A percentile compares a stretch with the other conserved stretches of the same genome.
These are phyloP conservation scores for Closterium sp. DNA, from an alignment of 139 green algal genomes.

Conservation along the genomic window DNA sequence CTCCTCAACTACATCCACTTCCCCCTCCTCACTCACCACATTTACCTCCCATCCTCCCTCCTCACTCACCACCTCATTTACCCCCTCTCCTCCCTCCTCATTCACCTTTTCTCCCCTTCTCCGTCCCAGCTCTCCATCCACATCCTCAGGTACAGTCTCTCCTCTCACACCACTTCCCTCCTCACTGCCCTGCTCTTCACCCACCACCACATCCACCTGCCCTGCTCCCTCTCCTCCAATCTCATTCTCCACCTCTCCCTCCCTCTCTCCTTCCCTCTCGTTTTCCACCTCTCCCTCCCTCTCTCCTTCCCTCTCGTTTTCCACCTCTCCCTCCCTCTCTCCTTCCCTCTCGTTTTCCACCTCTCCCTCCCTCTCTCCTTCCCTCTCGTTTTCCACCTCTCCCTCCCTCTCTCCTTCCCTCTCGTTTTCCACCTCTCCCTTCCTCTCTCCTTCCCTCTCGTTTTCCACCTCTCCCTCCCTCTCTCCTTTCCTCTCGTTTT, in stretches of 20 bases:
- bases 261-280: background rate
- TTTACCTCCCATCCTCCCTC: no score
- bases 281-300: background rate
- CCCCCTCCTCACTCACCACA: no score
- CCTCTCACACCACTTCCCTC: background rate
- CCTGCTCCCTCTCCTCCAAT: background rate
- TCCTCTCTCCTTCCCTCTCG: background rate
- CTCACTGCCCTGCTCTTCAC: background rate
- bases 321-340: constrained; percentile 10
- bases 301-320: background rate
- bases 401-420: background rate
- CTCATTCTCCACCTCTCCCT: background rate
- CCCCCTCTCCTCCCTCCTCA: background rate
- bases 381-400: constrained; percentile 21
- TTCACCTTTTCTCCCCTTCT: background rate
- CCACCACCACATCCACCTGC: background rate
- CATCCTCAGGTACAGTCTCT: background rate
- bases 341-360: constrained; percentile 24
- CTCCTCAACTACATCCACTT: no score
- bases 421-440: background rate
- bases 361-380: constrained; percentile 29
- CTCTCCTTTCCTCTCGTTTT: background rate
- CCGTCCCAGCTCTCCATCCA: background rate
- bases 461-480: background rate
- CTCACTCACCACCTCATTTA: background rate